Base-by-base conservation (phyloP, 164 flowering plant species). In the Aristolochia californica region DNA sequence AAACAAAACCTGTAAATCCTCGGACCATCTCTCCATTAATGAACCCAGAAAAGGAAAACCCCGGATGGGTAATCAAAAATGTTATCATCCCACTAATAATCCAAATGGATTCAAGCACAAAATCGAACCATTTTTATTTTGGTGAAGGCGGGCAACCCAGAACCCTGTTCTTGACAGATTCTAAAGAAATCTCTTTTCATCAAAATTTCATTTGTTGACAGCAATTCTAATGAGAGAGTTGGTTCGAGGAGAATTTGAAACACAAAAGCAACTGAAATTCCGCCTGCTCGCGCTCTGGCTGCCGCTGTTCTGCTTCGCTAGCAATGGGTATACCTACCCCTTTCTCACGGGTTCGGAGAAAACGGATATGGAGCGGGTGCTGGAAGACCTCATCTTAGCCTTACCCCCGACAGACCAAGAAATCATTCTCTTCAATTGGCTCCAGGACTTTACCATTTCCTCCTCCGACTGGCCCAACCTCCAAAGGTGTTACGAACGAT, bases 381-480 rank as follows among this genome's bases (percentile, higher is more conserved):
- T 79, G 14, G 75, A 79, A 4, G 63, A 72, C 20, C 56, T 72
- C 17, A 68, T 81, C 48, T 59, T 68, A 0, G 70, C 58, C 61
- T 68, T 81, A 14, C 77, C 82, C 0, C 56, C 68, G 5, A 8
- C 45, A 2, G 80, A 79, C 28, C 86, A 79, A 60, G 82, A 81
- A 38, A 57, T 75, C 0, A 68, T 81, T 26, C 76, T 81, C 43
- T 59, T 70, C 1, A 79, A 77, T 18, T 81, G 86, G 86, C 54
- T 81, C 0, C 82, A 77, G 24, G 82, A 79, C 55, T 81, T 58
- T 58, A 38, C 74, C 11, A 23, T 55, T 14, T 65, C 77, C 5
- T 27, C 71, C 24, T 75, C 86, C 0, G 80, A 81, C 10, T 81
- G 86, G 86, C 86, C 86, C 0, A 77, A 81, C 62, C 83, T 79